phyloP scores from a whole-genome alignment of 2,329 filamentous ascomycete species.

The Helotiales sp. region DNA sequence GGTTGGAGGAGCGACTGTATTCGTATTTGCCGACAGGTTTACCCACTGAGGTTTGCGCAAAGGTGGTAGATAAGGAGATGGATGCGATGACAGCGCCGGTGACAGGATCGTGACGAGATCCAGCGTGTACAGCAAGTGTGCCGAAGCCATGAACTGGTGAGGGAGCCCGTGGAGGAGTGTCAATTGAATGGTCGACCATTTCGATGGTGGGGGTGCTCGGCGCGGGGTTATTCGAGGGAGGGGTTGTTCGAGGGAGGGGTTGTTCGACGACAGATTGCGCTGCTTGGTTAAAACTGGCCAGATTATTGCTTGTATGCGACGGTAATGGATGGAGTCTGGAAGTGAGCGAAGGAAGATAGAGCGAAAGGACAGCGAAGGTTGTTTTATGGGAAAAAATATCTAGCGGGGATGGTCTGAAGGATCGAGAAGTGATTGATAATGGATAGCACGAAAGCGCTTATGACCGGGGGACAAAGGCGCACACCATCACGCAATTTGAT shows the following conservation, averaged over 20 bases:
- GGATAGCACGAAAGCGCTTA: neutral
- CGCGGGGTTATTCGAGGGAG: slow-evolving; percentile 9
- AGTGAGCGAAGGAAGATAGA: neutral
- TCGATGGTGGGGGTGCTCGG: slow-evolving; percentile 12
- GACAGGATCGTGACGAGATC: slow-evolving; percentile 84
- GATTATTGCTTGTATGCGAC: neutral
- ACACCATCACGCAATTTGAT: neutral
- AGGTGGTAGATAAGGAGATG: slow-evolving; percentile 96
- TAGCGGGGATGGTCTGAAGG: neutral
- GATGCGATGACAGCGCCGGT: slow-evolving; percentile 96
- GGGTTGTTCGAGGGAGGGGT: neutral
- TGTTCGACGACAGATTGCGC: neutral
- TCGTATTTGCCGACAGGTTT: slow-evolving; percentile 88
- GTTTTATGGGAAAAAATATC: neutral
- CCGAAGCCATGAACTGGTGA: slow-evolving; percentile 83
- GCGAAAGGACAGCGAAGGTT: neutral
- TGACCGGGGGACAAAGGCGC: neutral
- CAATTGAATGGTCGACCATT: slow-evolving; percentile 59
- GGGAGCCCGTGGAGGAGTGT: slow-evolving; percentile 74
- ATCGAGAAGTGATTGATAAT: slow-evolving; percentile 9
- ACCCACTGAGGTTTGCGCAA: slow-evolving; percentile 87
- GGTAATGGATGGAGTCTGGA: neutral
- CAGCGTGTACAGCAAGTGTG: slow-evolving; percentile 93
- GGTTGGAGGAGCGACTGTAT: slow-evolving; percentile 92
- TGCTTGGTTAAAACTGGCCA: neutral